Percentiles rank a stretch among this genome's conserved stretches.
These are phyloP conservation scores for Haplosporangium gracile DNA, from an alignment of 192 early-diverging fungal species.

Conservation along the genomic window DNA sequence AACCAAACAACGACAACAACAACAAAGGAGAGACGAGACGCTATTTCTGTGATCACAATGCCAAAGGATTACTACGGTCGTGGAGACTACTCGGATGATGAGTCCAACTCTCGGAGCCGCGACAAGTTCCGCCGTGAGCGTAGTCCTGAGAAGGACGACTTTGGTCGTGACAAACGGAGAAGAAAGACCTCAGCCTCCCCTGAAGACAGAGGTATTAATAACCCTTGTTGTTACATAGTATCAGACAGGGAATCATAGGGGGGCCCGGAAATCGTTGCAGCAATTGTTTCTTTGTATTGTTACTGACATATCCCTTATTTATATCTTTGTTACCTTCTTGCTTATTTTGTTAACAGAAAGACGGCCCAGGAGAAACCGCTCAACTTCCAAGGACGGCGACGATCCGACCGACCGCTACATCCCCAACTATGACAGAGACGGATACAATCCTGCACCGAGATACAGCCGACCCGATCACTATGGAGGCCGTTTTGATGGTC, in stretches of 20 bases:
- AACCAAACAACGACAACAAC: background rate
- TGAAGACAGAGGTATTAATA: conserved; percentile 42
- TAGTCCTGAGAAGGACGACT: conserved; percentile 55
- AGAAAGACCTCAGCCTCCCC: conserved; percentile 54
- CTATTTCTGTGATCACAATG: conserved; percentile 22
- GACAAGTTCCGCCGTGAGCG: conserved; percentile 54
- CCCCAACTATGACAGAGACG: conserved; percentile 89
- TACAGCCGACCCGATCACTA: conserved; percentile 60
- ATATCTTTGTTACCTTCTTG: background rate
- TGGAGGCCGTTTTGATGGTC: conserved; percentile 47
- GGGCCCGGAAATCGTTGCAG: background rate
- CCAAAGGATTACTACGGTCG: conserved; percentile 57
- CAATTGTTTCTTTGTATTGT: background rate
- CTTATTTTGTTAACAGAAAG: conserved; percentile 27
- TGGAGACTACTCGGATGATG: conserved; percentile 55
- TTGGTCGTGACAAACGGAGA: conserved; percentile 54
- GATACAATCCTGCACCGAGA: conserved; percentile 71
- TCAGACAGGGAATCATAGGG: background rate
- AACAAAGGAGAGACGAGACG: background rate
- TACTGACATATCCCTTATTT: background rate
- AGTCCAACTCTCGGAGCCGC: conserved; percentile 44
- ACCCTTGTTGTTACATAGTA: background rate
- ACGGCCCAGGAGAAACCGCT: conserved; percentile 49
- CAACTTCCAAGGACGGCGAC: conserved; percentile 49
- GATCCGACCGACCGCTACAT: conserved; percentile 84